These are phyloP conservation scores for Aegilops sharonensis DNA, from an alignment of 176 grass and related monocot genomes.

Conservation along the genomic window DNA sequence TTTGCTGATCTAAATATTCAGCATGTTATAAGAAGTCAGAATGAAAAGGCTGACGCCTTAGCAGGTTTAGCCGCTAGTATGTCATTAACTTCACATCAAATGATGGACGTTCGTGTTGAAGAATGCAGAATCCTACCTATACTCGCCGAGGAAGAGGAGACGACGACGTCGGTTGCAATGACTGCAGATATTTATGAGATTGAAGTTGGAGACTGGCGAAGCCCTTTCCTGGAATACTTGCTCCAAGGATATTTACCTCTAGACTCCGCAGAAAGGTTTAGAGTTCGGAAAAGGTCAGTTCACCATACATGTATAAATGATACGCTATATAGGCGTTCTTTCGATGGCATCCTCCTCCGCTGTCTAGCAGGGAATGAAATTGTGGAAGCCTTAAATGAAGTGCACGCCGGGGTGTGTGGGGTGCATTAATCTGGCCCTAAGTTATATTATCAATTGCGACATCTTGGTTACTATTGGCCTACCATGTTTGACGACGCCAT, in stretches of 20 bases:
- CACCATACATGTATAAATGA: not conserved
- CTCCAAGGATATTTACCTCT: not conserved
- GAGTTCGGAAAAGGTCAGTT: not conserved
- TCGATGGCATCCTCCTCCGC: not conserved
- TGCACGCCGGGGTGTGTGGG: not conserved
- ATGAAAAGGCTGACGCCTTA: too few relatives aligned
- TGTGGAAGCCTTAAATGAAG: too few relatives aligned
- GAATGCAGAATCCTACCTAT: too few relatives aligned
- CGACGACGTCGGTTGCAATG: not conserved
- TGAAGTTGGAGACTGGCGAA: not conserved
- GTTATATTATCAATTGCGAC: not conserved
- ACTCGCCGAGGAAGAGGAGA: too few relatives aligned
- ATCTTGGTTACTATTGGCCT: not conserved
- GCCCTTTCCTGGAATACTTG: not conserved
- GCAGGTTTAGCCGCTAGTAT: too few relatives aligned
- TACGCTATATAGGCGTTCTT: not conserved
- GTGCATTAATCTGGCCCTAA: not conserved
- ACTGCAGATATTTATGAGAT: not conserved
- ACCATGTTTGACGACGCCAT: not conserved
- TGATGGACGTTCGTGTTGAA: too few relatives aligned
- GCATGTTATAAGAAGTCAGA: too few relatives aligned
- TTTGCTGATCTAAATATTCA: too few relatives aligned
- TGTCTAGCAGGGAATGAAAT: not conserved
- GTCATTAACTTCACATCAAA: too few relatives aligned
- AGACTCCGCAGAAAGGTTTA: not conserved